Evolutionary conservation across 2,329 filamentous ascomycete genomes (phyloP).

Genomic region (Torrubiellomyces zombiae): DNA sequence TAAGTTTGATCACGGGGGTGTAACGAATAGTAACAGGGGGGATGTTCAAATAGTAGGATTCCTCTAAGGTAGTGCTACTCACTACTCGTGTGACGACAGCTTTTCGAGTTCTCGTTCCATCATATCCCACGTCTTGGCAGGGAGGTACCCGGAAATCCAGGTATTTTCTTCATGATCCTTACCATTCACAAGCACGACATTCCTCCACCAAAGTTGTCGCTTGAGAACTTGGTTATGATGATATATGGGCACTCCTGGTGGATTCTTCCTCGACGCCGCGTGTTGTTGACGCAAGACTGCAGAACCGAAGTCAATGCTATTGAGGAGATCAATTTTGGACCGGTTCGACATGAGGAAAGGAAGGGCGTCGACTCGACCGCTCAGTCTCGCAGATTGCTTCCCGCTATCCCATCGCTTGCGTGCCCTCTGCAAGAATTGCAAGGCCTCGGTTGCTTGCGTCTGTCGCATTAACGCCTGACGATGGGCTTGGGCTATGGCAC

Average conservation of each 20-base stretch:
- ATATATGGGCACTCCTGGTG: conserved; percentile 7
- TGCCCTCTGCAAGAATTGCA: conserved; percentile 11
- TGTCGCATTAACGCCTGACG: conserved; percentile 18
- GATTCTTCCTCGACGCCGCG: conserved; percentile 5
- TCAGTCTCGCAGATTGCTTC: conserved; percentile 9
- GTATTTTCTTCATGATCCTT: conserved; percentile 13
- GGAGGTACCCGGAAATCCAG: conserved; percentile 11
- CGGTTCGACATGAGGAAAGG: conserved; percentile 23
- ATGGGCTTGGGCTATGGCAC: conserved; percentile 12
- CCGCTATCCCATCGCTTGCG: conserved; percentile 6
- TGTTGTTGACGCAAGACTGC: conserved; percentile 9
- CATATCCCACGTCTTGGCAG: conserved; percentile 10
- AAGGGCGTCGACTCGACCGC: conserved; percentile 14
- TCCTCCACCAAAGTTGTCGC: conserved; percentile 3
- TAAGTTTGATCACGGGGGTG: too few species aligned
- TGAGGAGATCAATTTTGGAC: conserved; percentile 18
- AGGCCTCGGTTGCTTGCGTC: conserved; percentile 15
- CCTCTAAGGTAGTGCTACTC: too few species aligned
- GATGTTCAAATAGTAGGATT: too few species aligned
- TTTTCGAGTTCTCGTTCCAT: conserved; percentile 9
- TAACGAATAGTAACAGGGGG: too few species aligned
- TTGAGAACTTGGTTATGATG: conserved; percentile 5
- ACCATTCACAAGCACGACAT: conserved; percentile 9
- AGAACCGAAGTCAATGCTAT: conserved; percentile 18
- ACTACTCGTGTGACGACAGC: too few species aligned